Percentiles rank a stretch among this genome's conserved stretches.
Evolutionary conservation across 139 green algal genomes (phyloP).

Genomic region (Chlorella sp.): DNA sequence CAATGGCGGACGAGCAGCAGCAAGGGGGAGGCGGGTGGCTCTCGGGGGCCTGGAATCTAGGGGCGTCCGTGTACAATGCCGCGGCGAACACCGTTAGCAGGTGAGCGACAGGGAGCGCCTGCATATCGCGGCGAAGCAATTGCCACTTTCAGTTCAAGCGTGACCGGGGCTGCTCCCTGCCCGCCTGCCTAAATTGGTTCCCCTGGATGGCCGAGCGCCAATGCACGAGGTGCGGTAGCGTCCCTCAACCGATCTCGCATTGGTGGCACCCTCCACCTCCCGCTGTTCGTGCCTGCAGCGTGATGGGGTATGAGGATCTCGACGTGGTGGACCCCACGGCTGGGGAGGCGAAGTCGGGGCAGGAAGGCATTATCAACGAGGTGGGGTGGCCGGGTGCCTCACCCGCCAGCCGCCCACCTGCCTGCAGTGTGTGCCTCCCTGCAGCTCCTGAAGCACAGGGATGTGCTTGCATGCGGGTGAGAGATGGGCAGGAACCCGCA

Average conservation of each 20-base stretch:
- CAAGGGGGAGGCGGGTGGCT: conserved; percentile 28
- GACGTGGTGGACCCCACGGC: conserved; percentile 65
- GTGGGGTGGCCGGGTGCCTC: conserved; percentile 5
- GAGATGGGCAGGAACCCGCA: background rate
- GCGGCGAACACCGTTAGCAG: conserved; percentile 54
- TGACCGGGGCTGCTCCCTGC: background rate
- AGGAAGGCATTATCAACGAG: conserved; percentile 43
- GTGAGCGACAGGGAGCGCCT: conserved; percentile 4
- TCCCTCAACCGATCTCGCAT: background rate
- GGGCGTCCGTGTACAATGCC: conserved; percentile 40
- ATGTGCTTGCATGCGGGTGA: no score
- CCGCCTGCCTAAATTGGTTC: no score
- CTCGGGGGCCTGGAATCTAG: conserved; percentile 22
- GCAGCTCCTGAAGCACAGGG: no score
- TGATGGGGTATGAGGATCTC: conserved; percentile 69
- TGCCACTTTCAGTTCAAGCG: background rate
- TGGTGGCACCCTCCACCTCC: background rate
- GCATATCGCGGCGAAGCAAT: background rate
- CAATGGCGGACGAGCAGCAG: background rate
- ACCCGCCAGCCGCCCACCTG: background rate
- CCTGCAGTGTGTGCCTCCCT: background rate
- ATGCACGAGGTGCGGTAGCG: background rate
- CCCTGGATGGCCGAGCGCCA: no score
- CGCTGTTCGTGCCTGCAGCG: conserved; percentile 38
- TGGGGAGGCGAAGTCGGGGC: conserved; percentile 42